These are phyloP conservation scores for Malassezia nana DNA, from an alignment of 1,284 basidiomycete species.

Conservation along the genomic window DNA sequence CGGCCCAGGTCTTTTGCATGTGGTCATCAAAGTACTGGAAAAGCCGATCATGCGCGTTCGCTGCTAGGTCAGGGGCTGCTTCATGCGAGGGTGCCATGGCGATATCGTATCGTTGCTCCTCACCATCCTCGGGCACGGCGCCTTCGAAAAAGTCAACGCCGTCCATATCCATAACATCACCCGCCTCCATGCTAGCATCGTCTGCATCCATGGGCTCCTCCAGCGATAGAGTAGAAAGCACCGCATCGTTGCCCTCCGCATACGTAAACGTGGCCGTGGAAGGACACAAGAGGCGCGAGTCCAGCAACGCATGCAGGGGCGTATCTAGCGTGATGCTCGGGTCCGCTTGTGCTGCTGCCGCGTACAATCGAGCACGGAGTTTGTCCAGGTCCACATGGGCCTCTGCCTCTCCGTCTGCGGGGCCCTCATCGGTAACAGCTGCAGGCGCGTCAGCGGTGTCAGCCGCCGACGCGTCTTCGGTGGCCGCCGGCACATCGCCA, in stretches of 20 bases:
- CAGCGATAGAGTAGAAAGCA: constrained; percentile 9
- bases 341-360: constrained; percentile 17
- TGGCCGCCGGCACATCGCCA: constrained; percentile 16
- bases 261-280: constrained; percentile 36
- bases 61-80: constrained; percentile 51
- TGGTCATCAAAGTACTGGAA: constrained; percentile 90
- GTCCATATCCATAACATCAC: constrained; percentile 28
- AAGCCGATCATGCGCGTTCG: constrained; percentile 21
- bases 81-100: constrained; percentile 7
- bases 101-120: constrained; percentile 13
- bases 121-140: constrained; percentile 6
- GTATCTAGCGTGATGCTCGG: constrained; percentile 8
- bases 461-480: constrained; percentile 6
- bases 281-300: constrained; percentile 30
- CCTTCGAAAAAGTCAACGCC: constrained; percentile 51
- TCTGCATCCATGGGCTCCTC: constrained; percentile 15
- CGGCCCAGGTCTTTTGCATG: constrained; percentile 90
- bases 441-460: constrained; percentile 7
- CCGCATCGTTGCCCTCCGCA: constrained; percentile 32
- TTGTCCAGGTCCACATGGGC: constrained; percentile 26
- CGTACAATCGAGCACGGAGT: constrained; percentile 28
- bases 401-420: background rate
- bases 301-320: constrained; percentile 21
- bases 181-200: constrained; percentile 19
- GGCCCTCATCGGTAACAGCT: background rate